Evolutionary conservation across 2,329 filamentous ascomycete species (phyloP), one percentile per base, ranked within the genome.

Genomic region (Coleophoma cylindrospora): DNA sequence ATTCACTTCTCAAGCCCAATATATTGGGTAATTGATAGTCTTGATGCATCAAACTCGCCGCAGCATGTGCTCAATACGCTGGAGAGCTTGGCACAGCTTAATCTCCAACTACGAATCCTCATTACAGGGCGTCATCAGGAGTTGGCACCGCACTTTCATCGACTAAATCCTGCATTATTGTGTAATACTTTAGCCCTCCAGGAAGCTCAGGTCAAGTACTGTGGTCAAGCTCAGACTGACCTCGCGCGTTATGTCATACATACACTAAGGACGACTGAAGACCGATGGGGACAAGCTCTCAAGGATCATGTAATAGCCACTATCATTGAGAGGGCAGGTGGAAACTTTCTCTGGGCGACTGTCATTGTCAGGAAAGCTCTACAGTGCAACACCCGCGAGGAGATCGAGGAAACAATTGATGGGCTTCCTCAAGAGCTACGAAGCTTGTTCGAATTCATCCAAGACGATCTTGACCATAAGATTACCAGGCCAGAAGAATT

Each of bases 341-440:
- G 49, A 11, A 54, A 54, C 41, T 54, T 54, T 44, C 51, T 54
- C 4, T 54, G 51, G 51, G 46, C 43, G 40, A 21, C 34, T 15
- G 36, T 54, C n/a, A 43, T 40, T 41, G 21, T 51, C 4, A 38
- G 40, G 21, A 43, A 54, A 34, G 36, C 45, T 32, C 19, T 54
- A 32, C 36, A 43, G 36, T 51, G 51, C 13, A 34, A 45, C 17
- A 54, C 45, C 33, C 27, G 17, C 34, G 51, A 51, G 34, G 49
- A 51, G n/a, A 51, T 54, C 17, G 41, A 48, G 47, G 34, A 52
- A 17, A 53, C 52, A 15, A 50, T 65, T 8, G 45, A 58, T 9
- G 47, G 57, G 13, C 53, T 66, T 13, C 64, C 63, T 4, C 45
- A 49, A 15, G 62, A 56, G 27, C 59, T 67, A 59, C 53, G 54